A percentile compares a stretch with the other conserved stretches of the same genome.
These are phyloP conservation scores for Solanum appendiculatum DNA, from an alignment of 257 asterid genomes.

Conservation along the genomic window DNA sequence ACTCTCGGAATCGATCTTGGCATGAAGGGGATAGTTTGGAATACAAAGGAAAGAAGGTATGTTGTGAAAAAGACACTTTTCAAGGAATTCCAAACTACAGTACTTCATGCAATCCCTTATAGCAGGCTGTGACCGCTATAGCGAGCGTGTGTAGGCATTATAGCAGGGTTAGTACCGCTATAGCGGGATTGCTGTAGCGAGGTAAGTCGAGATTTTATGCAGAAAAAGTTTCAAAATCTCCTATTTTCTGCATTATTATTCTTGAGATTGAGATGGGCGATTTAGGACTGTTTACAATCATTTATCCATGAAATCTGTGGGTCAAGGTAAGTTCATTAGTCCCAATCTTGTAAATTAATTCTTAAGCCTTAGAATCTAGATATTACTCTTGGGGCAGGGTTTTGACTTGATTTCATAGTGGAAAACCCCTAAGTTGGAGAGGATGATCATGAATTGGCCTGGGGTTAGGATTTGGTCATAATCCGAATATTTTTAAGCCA, in stretches of 20 bases:
- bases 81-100: too few relatives aligned
- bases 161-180: too few relatives aligned
- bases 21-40: neutral
- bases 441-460: neutral
- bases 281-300: neutral
- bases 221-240: neutral
- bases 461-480: neutral
- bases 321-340: neutral
- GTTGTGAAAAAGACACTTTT: too few relatives aligned
- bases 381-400: neutral
- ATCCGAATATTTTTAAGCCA: neutral
- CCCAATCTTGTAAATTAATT: neutral
- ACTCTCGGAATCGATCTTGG: neutral
- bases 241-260: neutral
- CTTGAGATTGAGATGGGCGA: neutral
- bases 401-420: neutral
- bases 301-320: neutral
- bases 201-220: neutral
- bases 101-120: neutral
- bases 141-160: neutral
- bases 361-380: neutral
- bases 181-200: too few relatives aligned
- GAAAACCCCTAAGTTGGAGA: neutral
- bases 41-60: too few relatives aligned
- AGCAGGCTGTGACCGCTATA: neutral